Base-by-base conservation (phyloP, 192 early-diverging fungal species). In the Oehlia diaphana region DNA sequence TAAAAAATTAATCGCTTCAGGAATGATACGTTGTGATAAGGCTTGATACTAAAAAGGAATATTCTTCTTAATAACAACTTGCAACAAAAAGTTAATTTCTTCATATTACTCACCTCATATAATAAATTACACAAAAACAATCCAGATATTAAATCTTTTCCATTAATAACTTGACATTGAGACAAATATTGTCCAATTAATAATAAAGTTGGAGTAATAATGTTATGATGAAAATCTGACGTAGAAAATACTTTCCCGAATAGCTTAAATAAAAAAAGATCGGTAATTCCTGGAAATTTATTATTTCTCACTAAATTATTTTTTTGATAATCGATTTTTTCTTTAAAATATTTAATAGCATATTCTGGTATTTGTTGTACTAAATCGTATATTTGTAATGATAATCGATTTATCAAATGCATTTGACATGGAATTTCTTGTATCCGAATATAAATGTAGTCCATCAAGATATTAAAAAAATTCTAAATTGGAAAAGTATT, bases 211-310 rank as follows among this genome's bases (percentile, higher is more conserved):
- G 97, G 97, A 3, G 97, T 98, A 8, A 94, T 87, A 7, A 98
- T 91, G 8, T 91, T 82, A 82, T 99, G 96, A 76, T 91, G 89
- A 53, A 93, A 91, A 90, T 99, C 98, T 0, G 97, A 96, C n/a
- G 94, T 91, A 3, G 98, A 96, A 83, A 95, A 98, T 10, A 98
- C 84, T 44, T 91, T 88, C 1, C 88, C 90, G 66, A 97, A 81
- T 37, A 93, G 76, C 39, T 92, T 89, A 70, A 97, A 83, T 63
- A 90, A 82, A 33, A 91, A 86, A 42, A 97, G 63, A 44, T 93
- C 90, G 28, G 89, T 88, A 10, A 86, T 80, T 13, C 84, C 83
- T 7, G 91, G 86, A 77, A 88, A 90, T 28, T 76, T 78, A 31
- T 84, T 82, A 4, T 53, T 71, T 5, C 72, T 39, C 13, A 64